Conservation (phyloP, 1,284 basidiomycete genomes). For the Sanghuangporus baumii region DNA sequence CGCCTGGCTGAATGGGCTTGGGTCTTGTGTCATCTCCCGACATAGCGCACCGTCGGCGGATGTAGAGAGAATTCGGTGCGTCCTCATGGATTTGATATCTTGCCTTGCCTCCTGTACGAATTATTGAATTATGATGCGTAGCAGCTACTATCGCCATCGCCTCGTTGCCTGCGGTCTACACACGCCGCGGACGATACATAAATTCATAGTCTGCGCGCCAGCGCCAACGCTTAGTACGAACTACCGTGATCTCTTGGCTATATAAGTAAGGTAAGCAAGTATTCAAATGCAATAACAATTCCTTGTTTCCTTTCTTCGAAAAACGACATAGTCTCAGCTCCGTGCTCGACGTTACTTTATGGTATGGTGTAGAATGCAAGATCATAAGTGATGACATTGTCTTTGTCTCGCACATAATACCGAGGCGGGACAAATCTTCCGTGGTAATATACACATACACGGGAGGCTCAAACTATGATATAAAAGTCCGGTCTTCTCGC, state of each 20-base stretch:
- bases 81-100: neutral
- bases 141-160: neutral
- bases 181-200: neutral
- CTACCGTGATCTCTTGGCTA: neutral
- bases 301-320: neutral
- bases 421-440: neutral
- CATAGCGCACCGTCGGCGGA: neutral
- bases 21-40: too few relatives aligned
- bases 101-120: neutral
- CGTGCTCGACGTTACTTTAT: too few relatives aligned
- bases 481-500: too few relatives aligned
- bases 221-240: neutral
- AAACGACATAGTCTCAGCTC: neutral
- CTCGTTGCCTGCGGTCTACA: neutral
- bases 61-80: neutral
- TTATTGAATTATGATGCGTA: neutral
- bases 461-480: neutral
- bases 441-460: neutral
- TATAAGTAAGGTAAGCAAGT: neutral
- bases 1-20: too few relatives aligned
- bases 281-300: too few relatives aligned
- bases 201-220: neutral
- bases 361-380: too few relatives aligned
- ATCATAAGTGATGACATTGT: neutral
- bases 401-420: neutral